Base-by-base conservation (phyloP, 495 filamentous ascomycete genomes). In the Pseudomonodictys pantanalensis region DNA sequence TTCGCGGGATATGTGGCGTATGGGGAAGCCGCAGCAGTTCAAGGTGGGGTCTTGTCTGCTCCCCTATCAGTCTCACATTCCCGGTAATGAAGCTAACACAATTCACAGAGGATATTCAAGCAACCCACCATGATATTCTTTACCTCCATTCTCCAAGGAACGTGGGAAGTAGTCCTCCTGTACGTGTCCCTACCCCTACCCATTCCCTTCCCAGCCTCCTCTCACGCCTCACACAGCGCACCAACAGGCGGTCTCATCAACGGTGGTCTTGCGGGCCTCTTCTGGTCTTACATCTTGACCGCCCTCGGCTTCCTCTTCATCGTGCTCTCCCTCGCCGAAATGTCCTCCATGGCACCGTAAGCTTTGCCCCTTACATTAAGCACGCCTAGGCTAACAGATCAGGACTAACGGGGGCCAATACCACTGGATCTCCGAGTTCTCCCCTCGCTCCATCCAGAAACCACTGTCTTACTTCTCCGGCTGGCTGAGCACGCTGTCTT, bases 381-480 rank as follows among this genome's bases (percentile, higher is more conserved):
- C n/a, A n/a, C n/a, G n/a, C n/a, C n/a, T n/a, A n/a, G n/a, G n/a
- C n/a, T n/a, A n/a, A n/a, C n/a, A n/a, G n/a, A n/a, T n/a, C n/a
- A n/a, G n/a, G 2, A 78, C 54, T 15, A 45, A 49, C 17, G 65
- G 65, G 12, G 64, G 64, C 0, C 64, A 67, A 56, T 63, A 64
- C 28, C 60, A 67, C 29, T 67, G 64, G 57, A 12, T 28, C 9
- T 77, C 73, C 1, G 79, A 81, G 50, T 80, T 81, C 46, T 68
- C 77, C 0, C 73, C 75, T 0, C 69, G 64, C 2, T 55, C 60
- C 23, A 69, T 62, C 23, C 79, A 80, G 53, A 72, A 72, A 42
- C 74, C 74, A 38, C 57, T 80, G 3, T 78, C 75, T 39, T 81
- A 79, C 59, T 58, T 77, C 12, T 73, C 74, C 17, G 76, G 77